phyloP scores from a whole-genome alignment of 257 asterid species.

The Solanum arcanum region DNA sequence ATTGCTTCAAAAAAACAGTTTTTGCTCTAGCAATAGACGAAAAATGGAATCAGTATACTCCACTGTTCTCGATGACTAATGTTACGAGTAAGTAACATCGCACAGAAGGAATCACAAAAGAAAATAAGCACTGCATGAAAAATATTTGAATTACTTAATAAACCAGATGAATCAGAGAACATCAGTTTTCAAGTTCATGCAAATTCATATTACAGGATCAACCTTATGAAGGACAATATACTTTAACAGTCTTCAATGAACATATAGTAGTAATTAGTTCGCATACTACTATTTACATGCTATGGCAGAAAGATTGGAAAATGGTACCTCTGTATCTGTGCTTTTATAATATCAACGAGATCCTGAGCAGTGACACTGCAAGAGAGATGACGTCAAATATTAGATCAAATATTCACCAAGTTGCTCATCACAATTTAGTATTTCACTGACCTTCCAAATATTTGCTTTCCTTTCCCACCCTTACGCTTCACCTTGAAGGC shows the following conservation, averaged over 20 bases:
- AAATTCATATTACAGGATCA: background rate
- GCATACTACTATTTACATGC: background rate
- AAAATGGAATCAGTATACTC: background rate
- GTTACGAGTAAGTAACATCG: background rate
- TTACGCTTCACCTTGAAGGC: conserved; percentile 98
- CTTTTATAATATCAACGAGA: conserved; percentile 92
- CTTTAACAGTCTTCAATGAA: background rate
- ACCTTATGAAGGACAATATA: background rate
- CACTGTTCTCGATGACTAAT: background rate
- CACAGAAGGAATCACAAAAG: background rate
- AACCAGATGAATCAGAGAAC: background rate
- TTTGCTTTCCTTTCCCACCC: conserved; percentile 93
- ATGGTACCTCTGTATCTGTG: conserved; percentile 84
- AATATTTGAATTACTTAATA: background rate
- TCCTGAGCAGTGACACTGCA: conserved; percentile 93
- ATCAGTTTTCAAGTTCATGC: background rate
- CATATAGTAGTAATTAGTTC: background rate
- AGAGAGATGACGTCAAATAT: background rate
- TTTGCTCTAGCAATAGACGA: background rate
- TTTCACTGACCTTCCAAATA: conserved; percentile 65
- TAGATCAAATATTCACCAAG: background rate
- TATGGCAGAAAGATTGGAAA: background rate
- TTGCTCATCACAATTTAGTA: background rate
- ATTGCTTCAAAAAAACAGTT: background rate
- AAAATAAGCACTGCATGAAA: too few relatives aligned